These are phyloP conservation scores for Xylaria telfairii DNA, from an alignment of 495 filamentous ascomycete genomes.

Conservation along the genomic window DNA sequence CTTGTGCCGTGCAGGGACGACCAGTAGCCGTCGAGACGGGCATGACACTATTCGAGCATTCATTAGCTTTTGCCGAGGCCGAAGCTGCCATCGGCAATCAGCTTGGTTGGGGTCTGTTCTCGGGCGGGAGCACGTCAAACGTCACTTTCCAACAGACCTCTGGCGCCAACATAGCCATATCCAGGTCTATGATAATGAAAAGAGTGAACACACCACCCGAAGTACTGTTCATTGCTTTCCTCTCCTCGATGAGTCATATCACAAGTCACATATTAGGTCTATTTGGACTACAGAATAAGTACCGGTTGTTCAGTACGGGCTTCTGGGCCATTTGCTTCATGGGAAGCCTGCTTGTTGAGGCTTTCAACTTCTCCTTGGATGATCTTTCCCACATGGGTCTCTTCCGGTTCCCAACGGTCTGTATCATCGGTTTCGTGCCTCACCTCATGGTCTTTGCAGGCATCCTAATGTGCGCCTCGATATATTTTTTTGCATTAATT, in stretches of 20 bases:
- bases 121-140: conserved; percentile 40
- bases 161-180: conserved; percentile 54
- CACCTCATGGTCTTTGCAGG: conserved; percentile 84
- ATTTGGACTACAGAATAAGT: conserved; percentile 75
- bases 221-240: conserved; percentile 80
- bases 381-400: conserved; percentile 53
- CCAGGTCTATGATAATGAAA: conserved; percentile 62
- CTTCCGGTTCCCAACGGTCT: conserved; percentile 89
- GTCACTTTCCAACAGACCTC: conserved; percentile 48
- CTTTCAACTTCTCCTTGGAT: conserved; percentile 63
- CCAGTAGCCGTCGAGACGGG: conserved; percentile 82
- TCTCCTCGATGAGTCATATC: conserved; percentile 90
- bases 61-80: conserved; percentile 93
- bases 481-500: conserved; percentile 77
- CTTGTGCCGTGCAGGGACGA: conserved; percentile 88
- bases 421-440: conserved; percentile 92
- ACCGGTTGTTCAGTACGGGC: conserved; percentile 81
- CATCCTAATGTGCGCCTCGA: conserved; percentile 71
- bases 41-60: conserved; percentile 97
- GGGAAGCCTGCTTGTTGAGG: conserved; percentile 75
- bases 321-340: conserved; percentile 92
- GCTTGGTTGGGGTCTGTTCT: conserved; percentile 71
- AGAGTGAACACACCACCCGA: conserved; percentile 85
- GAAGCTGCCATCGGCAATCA: conserved; percentile 82
- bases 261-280: conserved; percentile 83